Base-by-base conservation (phyloP, 1,284 basidiomycete genomes). In the Grifola frondosa region DNA sequence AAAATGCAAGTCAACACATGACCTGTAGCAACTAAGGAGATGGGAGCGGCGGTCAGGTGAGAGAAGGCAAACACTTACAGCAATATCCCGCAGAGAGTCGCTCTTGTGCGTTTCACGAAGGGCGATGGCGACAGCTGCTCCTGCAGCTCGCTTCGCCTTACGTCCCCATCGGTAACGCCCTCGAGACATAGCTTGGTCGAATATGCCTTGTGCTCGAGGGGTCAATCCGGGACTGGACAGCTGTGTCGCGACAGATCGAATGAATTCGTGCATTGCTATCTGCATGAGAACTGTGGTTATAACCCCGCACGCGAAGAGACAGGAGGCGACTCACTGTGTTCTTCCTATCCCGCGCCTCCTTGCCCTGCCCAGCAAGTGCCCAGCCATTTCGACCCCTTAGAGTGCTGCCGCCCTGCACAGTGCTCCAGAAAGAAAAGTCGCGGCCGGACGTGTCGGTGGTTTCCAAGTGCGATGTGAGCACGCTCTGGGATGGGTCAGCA, bases 101-200 rank as follows among this genome's bases (percentile, higher is more conserved):
- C 81, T 78, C 46, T 77, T 79, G 54, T 70, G 75, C 42, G 73
- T 72, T 65, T 88, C 83, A 35, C 86, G 79, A 25, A 88, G 67
- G 6, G 84, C 80, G 44, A 88, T 70, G 17, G 78, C 74, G 23
- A 89, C 67, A 29, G 79, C 74, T 3, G 81, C 84, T 11, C 79
- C 86, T 0, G 84, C 81, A 15, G 77, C 70, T 29, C 79, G 68
- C 60, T 76, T 83, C 13, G 86, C 81, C 52, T 72, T 80, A 36
- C 75, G 72, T 22, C 86, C 87, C 84, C 86, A 89, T 22, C 75
- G 75, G 56, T 78, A 81, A 8, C 66, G 61, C 13, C 75, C 77
- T 28, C 67, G 68, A 21, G 63, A 48, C 76, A 80, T 84, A 17
- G 77, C 77, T 52, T 81, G 78, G 62, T 77, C 74, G 63, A 88